phyloP scores from a whole-genome alignment of 2,329 filamentous ascomycete genomes.

The Leptoxyphium fumago region DNA sequence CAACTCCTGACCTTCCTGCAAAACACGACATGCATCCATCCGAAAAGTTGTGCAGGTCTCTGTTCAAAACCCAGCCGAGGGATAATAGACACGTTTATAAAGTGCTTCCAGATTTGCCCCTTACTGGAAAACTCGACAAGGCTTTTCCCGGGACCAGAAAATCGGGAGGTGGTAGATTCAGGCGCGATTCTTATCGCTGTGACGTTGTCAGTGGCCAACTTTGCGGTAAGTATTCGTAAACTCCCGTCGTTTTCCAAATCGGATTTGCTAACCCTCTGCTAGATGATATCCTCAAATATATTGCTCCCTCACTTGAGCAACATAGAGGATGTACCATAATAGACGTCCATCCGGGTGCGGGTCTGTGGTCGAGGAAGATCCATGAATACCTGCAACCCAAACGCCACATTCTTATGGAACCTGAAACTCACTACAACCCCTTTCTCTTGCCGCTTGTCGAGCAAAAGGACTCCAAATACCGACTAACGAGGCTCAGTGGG shows the following conservation, averaged over 20 bases:
- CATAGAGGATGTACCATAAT: constrained; percentile 72
- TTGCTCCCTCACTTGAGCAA: constrained; percentile 52
- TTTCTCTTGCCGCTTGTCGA: constrained; percentile 40
- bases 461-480: constrained; percentile 31
- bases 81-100: neutral
- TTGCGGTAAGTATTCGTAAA: constrained; percentile 25
- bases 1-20: no score
- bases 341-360: constrained; percentile 69
- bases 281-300: constrained; percentile 57
- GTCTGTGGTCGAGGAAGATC: constrained; percentile 64
- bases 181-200: constrained; percentile 2
- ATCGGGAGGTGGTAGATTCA: neutral
- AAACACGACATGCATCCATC: no score
- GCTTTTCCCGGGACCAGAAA: neutral
- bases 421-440: constrained; percentile 37
- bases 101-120: neutral
- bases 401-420: constrained; percentile 71
- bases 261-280: constrained; percentile 3
- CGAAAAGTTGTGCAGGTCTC: no score
- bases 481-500: constrained; percentile 22
- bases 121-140: constrained; percentile 1
- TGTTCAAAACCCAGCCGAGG: neutral
- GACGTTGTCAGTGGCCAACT: constrained; percentile 29
- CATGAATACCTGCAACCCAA: constrained; percentile 63
- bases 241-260: neutral